These are phyloP conservation scores for Notholithocarpus densiflorus DNA, from an alignment of 306 rosid species.

Conservation along the genomic window DNA sequence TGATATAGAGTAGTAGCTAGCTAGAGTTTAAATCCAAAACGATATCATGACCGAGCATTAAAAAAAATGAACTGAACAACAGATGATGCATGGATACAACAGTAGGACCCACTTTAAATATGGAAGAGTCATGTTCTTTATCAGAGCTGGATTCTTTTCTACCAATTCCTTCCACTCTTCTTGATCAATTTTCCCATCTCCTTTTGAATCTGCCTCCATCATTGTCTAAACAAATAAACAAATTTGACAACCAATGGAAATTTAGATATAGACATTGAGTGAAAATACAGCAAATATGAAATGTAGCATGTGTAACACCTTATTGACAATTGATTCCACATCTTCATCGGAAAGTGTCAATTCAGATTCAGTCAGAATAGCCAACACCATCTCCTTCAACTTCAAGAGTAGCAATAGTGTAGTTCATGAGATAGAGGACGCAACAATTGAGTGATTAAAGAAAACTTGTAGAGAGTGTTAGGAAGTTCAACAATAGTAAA, in stretches of 20 bases:
- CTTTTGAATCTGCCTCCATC: constrained; percentile 58
- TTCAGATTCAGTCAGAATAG: constrained; percentile 59
- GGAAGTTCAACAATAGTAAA: neutral
- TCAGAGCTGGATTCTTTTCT: constrained; percentile 48
- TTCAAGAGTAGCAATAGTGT: constrained; percentile 16
- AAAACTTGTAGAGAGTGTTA: neutral
- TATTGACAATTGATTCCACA: constrained; percentile 55
- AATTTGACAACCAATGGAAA: neutral
- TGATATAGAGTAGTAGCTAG: neutral
- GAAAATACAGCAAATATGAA: constrained; percentile 6
- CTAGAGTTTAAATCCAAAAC: neutral
- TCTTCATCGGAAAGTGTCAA: constrained; percentile 44
- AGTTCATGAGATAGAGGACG: neutral
- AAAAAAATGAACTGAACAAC: neutral
- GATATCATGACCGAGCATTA: neutral
- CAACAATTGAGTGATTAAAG: neutral
- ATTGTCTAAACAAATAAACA: constrained; percentile 37
- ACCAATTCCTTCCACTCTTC: constrained; percentile 67
- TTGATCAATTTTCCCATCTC: constrained; percentile 68
- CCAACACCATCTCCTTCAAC: constrained; percentile 82
- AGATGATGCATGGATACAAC: neutral
- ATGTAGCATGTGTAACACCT: constrained; percentile 37
- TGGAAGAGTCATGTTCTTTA: constrained; percentile 72
- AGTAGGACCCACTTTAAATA: constrained; percentile 52
- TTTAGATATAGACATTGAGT: neutral